Evolutionary conservation across 306 rosid species (phyloP).

Genomic region (Vigna trinervia): DNA sequence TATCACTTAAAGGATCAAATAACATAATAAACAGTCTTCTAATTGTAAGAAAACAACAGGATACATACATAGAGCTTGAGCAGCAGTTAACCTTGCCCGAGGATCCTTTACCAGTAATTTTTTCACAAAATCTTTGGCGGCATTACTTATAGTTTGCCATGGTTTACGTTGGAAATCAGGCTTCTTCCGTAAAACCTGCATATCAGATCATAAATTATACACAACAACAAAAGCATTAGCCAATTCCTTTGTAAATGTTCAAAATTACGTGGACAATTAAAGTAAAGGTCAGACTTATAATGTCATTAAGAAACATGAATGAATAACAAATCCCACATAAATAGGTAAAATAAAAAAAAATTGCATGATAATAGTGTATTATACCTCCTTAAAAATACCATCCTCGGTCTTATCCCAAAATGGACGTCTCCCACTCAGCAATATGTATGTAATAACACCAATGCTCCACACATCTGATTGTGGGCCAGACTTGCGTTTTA

Average conservation of each 20-base stretch:
- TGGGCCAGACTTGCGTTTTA: constrained; percentile 89
- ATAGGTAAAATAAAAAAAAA: constrained; percentile 17
- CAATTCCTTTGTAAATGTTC: background rate
- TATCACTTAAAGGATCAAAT: constrained; percentile 1
- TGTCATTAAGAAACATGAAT: background rate
- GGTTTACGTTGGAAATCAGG: constrained; percentile 89
- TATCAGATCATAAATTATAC: constrained; percentile 10
- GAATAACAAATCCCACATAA: constrained; percentile 25
- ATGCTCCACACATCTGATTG: constrained; percentile 96
- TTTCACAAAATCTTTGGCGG: constrained; percentile 83
- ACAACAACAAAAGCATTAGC: constrained; percentile 3
- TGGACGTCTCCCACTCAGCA: constrained; percentile 91
- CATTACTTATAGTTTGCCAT: constrained; percentile 71
- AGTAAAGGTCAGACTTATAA: constrained; percentile 3
- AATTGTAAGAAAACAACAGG: constrained; percentile 17
- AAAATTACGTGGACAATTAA: background rate
- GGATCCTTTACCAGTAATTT: constrained; percentile 84
- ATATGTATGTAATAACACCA: constrained; percentile 90
- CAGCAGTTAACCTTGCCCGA: constrained; percentile 84
- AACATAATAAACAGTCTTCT: constrained; percentile 31
- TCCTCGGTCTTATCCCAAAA: constrained; percentile 97
- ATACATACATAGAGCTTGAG: constrained; percentile 84
- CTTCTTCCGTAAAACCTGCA: constrained; percentile 76
- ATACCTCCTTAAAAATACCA: constrained; percentile 93
- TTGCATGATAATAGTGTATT: constrained; percentile 38